Conservation (phyloP, 2,329 filamentous ascomycete species). For the Cryphonectria naterciae region DNA sequence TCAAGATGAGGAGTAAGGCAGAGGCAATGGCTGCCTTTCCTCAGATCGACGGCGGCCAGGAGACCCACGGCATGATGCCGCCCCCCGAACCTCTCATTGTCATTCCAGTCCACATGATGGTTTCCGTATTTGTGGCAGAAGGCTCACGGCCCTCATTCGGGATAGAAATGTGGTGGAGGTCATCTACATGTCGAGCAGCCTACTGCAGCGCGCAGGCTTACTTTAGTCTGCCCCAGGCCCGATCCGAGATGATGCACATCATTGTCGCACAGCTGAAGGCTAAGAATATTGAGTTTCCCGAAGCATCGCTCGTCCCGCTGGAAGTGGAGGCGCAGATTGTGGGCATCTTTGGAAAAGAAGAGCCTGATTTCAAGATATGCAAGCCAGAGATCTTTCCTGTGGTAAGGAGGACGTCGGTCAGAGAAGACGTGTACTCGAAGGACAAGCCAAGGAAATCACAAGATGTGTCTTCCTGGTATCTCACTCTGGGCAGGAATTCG, state of each 20-base stretch:
- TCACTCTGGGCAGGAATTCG: slow-evolving; percentile 57
- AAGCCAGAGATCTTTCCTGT: slow-evolving; percentile 56
- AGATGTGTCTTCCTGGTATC: slow-evolving; percentile 57
- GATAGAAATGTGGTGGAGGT: slow-evolving; percentile 62
- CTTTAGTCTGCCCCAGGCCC: slow-evolving; percentile 52
- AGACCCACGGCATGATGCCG: slow-evolving; percentile 34
- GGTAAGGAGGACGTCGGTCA: slow-evolving; percentile 50
- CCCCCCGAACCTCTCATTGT: slow-evolving; percentile 43
- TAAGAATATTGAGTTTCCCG: slow-evolving; percentile 39
- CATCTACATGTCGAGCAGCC: slow-evolving; percentile 46
- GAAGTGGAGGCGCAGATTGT: slow-evolving; percentile 54
- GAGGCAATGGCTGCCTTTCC: slow-evolving; percentile 54
- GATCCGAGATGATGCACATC: slow-evolving; percentile 54
- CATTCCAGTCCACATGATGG: slow-evolving; percentile 54
- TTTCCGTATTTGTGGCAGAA: slow-evolving; percentile 58
- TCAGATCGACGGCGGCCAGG: slow-evolving; percentile 40
- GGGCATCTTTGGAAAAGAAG: slow-evolving; percentile 50
- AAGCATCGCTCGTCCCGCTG: slow-evolving; percentile 46
- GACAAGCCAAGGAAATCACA: slow-evolving; percentile 50
- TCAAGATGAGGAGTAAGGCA: slow-evolving; percentile 54
- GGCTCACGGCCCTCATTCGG: slow-evolving; percentile 53
- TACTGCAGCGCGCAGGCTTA: slow-evolving; percentile 55
- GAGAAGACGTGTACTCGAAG: slow-evolving; percentile 41
- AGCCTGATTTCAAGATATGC: slow-evolving; percentile 42
- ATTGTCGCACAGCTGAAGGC: slow-evolving; percentile 46